Base-by-base conservation (phyloP, 352 stramenopile genomes). In the Phytophthora uliginosa region DNA sequence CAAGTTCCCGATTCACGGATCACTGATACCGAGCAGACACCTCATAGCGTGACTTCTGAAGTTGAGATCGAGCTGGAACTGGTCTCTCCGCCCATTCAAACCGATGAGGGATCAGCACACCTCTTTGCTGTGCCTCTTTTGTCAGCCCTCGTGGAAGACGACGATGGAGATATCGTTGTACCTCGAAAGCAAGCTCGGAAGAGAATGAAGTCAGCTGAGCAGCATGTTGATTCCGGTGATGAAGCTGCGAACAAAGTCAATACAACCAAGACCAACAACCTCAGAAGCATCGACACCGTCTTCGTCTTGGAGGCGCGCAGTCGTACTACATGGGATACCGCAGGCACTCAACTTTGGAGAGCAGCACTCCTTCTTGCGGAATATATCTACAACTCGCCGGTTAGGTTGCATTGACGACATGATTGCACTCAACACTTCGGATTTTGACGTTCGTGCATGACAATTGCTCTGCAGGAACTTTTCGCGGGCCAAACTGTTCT, bases 291-390 rank as follows among this genome's bases (percentile, higher is more conserved):
- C 5, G 61, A 73, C 5, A 50, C 51, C 58, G 48, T 57, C 7
- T 77, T 75, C 38, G 26, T 79, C 1, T 58, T 85, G 52, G 69
- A 76, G 54, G 69, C 67, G 31, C 48, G 48, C 18, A 66, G 47
- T 50, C 60, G 24, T 3, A 79, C 56, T 24, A 60, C 76, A 24
- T 86, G 78, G 76, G 45, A 82, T 33, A 66, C 68, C 34, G 78
- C 80, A 18, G 77, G 82, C 15, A 77, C 77, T 20, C 80, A 89
- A 51, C 63, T 88, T 53, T 88, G 86, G 84, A 78, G 83, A 33
- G 84, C 80, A 55, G 84, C 86, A 24, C 76, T 92, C 24, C 62
- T 92, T 20, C 63, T 92, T 20, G 78, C 78, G 7, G 84, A 92
- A 55, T 89, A 80, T 55, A 65, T 93, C 22, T 69, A 76, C 31